phyloP scores from a whole-genome alignment of 345 rosid species.

The Limnanthes douglasii region DNA sequence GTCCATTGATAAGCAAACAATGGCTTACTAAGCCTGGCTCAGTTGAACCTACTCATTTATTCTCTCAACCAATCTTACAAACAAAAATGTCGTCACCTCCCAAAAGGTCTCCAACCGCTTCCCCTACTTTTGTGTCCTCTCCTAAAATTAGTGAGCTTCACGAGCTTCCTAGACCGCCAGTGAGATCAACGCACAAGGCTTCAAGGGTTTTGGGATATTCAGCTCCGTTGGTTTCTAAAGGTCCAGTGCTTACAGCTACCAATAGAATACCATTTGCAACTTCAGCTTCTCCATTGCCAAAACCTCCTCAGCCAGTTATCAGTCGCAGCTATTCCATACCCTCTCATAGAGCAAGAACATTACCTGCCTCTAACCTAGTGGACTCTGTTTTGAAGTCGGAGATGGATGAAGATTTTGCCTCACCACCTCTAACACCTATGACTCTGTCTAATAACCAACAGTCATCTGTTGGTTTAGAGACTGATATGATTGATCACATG shows the following conservation, averaged over 20 bases:
- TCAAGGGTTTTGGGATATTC: constrained; percentile 50
- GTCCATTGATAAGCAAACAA: constrained; percentile 49
- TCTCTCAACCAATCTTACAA: constrained; percentile 60
- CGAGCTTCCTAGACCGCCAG: constrained; percentile 96
- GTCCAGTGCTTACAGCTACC: constrained; percentile 24
- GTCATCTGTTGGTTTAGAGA: constrained; percentile 5
- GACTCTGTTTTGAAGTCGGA: constrained; percentile 23
- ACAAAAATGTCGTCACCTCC: constrained; percentile 24
- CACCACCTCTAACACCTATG: constrained; percentile 70
- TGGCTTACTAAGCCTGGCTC: constrained; percentile 25
- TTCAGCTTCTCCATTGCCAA: constrained; percentile 59
- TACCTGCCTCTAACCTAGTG: constrained; percentile 18
- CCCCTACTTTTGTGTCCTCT: constrained; percentile 60
- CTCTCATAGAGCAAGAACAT: constrained; percentile 28
- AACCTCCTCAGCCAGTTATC: constrained; percentile 59
- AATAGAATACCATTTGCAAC: constrained; percentile 18
- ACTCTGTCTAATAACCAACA: constrained; percentile 18
- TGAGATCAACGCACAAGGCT: constrained; percentile 19
- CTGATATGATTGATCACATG: too few species aligned
- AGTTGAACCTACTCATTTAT: constrained; percentile 29
- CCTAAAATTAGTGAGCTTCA: constrained; percentile 95
- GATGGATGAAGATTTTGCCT: constrained; percentile 22
- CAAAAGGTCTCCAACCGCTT: constrained; percentile 30
- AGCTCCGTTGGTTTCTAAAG: constrained; percentile 55
- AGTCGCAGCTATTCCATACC: constrained; percentile 87